phyloP scores from a whole-genome alignment of 225 moss, liverwort and hornwort species.

The Straminergon stramineum region DNA sequence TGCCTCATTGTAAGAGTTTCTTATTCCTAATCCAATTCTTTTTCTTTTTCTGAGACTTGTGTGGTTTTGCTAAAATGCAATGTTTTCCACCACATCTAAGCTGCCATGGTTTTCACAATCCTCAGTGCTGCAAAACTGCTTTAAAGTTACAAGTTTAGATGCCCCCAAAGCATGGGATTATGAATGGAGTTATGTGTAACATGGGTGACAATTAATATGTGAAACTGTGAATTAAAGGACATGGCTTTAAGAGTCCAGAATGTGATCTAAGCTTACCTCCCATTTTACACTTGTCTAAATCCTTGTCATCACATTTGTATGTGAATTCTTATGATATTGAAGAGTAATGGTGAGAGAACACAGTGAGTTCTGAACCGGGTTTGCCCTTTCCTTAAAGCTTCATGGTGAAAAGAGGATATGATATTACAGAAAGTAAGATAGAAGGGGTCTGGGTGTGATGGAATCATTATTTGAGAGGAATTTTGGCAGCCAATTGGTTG shows the following conservation, averaged over 20 bases:
- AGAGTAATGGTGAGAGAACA: not conserved
- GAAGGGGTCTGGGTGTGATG: not conserved
- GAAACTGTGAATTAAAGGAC: not conserved
- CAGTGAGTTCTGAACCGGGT: not conserved
- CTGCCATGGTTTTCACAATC: not conserved
- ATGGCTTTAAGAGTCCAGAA: not conserved
- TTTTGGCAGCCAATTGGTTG: not conserved
- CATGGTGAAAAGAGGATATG: not conserved
- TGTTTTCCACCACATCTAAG: not conserved
- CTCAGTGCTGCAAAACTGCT: not conserved
- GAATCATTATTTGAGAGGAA: not conserved
- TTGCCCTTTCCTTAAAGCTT: not conserved
- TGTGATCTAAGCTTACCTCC: not conserved
- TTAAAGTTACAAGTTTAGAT: not conserved
- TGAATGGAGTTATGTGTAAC: too few species aligned
- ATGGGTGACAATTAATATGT: not conserved
- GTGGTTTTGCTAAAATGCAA: not conserved
- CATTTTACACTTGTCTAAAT: not conserved
- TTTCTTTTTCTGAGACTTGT: not conserved
- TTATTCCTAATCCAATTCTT: not conserved
- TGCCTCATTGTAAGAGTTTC: constrained; percentile 7
- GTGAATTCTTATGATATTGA: not conserved
- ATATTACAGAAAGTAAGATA: not conserved
- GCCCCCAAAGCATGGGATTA: not conserved
- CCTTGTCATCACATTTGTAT: not conserved